Evolutionary conservation across 139 green algal species (phyloP), one percentile per base, ranked within the genome.

Genomic region (Bryopsis sp.): DNA sequence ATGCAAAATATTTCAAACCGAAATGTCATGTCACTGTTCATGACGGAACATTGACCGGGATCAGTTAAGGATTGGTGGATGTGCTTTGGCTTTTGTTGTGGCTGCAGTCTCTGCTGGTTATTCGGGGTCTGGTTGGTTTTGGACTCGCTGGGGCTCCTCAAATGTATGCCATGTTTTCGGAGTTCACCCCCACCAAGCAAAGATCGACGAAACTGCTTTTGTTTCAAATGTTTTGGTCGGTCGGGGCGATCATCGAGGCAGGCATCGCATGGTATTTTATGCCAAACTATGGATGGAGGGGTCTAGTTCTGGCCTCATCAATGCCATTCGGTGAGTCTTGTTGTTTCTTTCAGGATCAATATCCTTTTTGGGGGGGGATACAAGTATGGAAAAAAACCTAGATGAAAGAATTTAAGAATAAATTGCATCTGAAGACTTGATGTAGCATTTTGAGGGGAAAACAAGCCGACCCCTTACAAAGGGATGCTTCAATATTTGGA

Each of bases 91-190:
- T 26, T 54, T 11, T 54, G 11, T 19, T 54, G 43, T 54, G 19
- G 11, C 7, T 63, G 7, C 73, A 80, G 72, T 71, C 39, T 62
- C 64, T 87, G 34, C 46, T 87, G 50, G 33, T 76, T 5, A 47
- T 78, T 28, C 58, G 81, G 0, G 50, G 32, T 2, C 11, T 83
- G 4, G 84, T 91, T 2, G 85, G 85, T 6, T 36, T 88, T 26
- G 85, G 79, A 1, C 46, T 91, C 29, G 85, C 83, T 3, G 85
- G 85, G 34, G 82, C 80, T 5, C 81, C 82, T 1, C 76, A 88
- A 6, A 78, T 82, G 1, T 79, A 89, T 29, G 78, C 77, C 1
- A 70, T 91, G 26, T 85, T 79, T 71, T 61, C 79, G 31, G 85
- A 91, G 77, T 85, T 85, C n/a, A 36, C 73, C 43, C 75, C 75